These are phyloP conservation scores for Cryptosporidium felis DNA, from an alignment of 169 alveolate species.

Conservation along the genomic window DNA sequence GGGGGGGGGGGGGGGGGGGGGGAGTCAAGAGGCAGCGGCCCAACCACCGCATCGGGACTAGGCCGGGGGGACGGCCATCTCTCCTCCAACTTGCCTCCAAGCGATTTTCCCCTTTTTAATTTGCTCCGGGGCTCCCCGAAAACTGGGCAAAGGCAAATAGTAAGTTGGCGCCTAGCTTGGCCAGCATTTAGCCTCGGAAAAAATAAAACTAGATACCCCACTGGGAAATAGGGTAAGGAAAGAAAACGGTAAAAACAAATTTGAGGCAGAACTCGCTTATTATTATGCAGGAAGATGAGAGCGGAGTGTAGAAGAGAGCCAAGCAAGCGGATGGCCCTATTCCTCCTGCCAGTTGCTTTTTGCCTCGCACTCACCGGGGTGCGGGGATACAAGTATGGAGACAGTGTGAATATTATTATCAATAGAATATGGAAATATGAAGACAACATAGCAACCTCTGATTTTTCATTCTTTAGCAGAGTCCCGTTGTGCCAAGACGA, in stretches of 20 bases:
- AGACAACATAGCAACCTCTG: conserved; percentile 24
- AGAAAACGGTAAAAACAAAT: neutral
- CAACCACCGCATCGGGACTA: no score
- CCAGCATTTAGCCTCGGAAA: conserved; percentile 1
- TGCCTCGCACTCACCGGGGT: neutral
- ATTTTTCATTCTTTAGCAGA: conserved; percentile 47
- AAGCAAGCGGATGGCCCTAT: neutral
- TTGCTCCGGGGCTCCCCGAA: no score
- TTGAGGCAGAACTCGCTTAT: no score
- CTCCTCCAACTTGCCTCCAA: no score
- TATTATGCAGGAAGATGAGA: conserved; percentile 52
- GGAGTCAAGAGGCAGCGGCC: no score
- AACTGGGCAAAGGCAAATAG: no score
- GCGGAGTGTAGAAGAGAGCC: neutral
- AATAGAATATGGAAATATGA: conserved; percentile 68
- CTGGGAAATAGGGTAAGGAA: neutral
- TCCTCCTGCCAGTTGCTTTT: neutral
- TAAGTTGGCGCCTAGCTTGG: no score
- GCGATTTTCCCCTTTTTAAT: no score
- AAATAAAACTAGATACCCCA: conserved; percentile 51
- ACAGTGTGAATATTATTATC: conserved; percentile 21
- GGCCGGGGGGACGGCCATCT: no score
- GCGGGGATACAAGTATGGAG: conserved; percentile 38
- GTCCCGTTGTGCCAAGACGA: conserved; percentile 32
- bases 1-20: no score